phyloP scores from a whole-genome alignment of 2,329 filamentous ascomycete genomes.

The Conoideocrella luteorostrata region DNA sequence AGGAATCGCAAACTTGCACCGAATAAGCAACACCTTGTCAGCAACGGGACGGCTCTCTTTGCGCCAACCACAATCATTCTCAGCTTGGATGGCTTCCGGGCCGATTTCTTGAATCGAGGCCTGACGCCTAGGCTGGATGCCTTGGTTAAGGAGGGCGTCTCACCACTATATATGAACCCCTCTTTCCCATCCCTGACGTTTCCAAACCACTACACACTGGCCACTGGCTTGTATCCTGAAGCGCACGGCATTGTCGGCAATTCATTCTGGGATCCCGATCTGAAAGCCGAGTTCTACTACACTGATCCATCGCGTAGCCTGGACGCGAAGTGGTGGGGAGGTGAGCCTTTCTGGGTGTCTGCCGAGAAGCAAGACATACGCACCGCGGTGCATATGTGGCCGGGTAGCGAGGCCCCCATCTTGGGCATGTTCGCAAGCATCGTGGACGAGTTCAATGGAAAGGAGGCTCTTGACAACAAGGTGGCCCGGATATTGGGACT shows the following conservation, averaged over 20 bases:
- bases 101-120: constrained; percentile 80
- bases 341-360: constrained; percentile 89
- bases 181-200: constrained; percentile 97
- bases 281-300: constrained; percentile 80
- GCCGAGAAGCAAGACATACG: constrained; percentile 76
- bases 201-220: constrained; percentile 90
- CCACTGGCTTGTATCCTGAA: constrained; percentile 88
- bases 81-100: constrained; percentile 91
- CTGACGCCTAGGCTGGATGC: constrained; percentile 76
- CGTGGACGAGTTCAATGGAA: constrained; percentile 77
- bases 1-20: constrained; percentile 32
- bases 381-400: constrained; percentile 96
- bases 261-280: constrained; percentile 80
- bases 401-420: constrained; percentile 86
- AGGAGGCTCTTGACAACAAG: constrained; percentile 69
- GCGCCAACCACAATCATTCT: constrained; percentile 88
- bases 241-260: constrained; percentile 91
- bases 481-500: constrained; percentile 74
- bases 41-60: constrained; percentile 85
- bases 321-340: constrained; percentile 88
- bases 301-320: constrained; percentile 70
- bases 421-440: constrained; percentile 67
- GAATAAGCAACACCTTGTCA: constrained; percentile 34
- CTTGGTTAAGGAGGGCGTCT: constrained; percentile 77
- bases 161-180: constrained; percentile 85